Evolutionary conservation across 495 filamentous ascomycete species (phyloP), one percentile per base, ranked within the genome.

Genomic region (Rhizodiscina lignyota): DNA sequence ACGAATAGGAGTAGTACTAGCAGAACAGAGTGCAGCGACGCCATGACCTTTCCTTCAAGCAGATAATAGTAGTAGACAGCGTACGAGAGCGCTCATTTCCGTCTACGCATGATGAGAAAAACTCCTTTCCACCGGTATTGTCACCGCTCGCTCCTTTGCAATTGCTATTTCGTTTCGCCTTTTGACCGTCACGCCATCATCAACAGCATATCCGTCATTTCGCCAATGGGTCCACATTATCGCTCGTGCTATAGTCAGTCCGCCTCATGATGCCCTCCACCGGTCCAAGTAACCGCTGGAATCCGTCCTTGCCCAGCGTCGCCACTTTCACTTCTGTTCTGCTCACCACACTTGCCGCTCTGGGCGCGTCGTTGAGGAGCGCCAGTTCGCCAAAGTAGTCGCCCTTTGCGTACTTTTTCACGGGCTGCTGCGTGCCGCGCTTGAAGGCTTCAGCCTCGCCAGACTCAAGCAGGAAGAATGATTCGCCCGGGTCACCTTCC

Each of bases 331-430:
- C 82, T 43, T 81, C 79, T 0, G 76, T 83, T 45, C 66, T 67
- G 33, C 77, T 77, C 17, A 86, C 61, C 34, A 97, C 77, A 48
- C 77, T 93, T 2, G 89, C 89, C n/a, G 86, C 86, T 34, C 89
- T 75, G 0, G 89, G 89, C 38, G 80, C 79, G 47, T 97, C 87
- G 44, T 97, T 87, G 43, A 96, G 60, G 48, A 97, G 58, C 5
- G 89, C 89, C 38, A 96, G 62, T 55, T 97, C 89, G 30, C 89
- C 89, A 53, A 97, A 97, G 61, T 91, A 97, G 49, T 94, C 91
- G 5, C 89, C 89, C 52, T 93, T 89, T 36, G 62, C 60, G 52
- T 94, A 94, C 24, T 63, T 59, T 50, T 83, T 84, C 33, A 96
- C 74, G 0, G 78, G 59, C 37, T 70, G 59, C 17, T 66, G 66